phyloP scores from a whole-genome alignment of 805 yeast genomes.

The Schizosaccharomyces lindneri region DNA sequence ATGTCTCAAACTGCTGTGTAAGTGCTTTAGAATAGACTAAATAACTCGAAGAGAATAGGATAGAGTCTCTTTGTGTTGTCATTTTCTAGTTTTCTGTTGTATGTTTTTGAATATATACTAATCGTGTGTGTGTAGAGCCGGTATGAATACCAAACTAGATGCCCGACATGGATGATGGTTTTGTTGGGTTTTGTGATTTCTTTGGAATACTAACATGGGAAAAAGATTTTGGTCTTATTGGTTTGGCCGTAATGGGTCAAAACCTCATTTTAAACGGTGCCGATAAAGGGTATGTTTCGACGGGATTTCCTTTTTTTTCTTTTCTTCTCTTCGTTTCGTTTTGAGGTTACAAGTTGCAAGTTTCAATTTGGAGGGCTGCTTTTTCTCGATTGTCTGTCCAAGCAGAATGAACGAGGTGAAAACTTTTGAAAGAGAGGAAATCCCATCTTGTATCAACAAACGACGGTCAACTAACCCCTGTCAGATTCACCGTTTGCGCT shows the following conservation, averaged over 20 bases:
- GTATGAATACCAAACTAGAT: background rate
- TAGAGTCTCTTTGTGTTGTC: too few species aligned
- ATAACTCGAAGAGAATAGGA: too few species aligned
- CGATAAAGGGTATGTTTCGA: conserved; percentile 45
- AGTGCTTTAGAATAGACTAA: background rate
- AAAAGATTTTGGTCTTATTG: conserved; percentile 85
- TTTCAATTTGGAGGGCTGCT: too few species aligned
- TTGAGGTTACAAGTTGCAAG: too few species aligned
- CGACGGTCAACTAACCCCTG: too few species aligned
- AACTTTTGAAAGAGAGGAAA: too few species aligned
- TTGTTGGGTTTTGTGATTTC: too few species aligned
- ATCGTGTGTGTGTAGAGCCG: background rate
- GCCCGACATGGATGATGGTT: background rate
- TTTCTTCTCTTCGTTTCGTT: too few species aligned
- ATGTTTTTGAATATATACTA: background rate
- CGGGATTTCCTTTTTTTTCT: too few species aligned
- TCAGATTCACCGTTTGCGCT: conserved; percentile 73
- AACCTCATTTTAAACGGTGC: conserved; percentile 93
- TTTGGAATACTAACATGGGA: background rate
- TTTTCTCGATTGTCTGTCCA: too few species aligned
- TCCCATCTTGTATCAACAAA: too few species aligned
- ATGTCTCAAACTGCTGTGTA: background rate
- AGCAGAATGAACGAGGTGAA: too few species aligned
- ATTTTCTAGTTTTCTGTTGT: background rate
- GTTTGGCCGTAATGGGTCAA: conserved; percentile 99